Evolutionary conservation across 1,139 yeast species (phyloP), one percentile per base, ranked within the genome.

Genomic region (Geotrichum armillariae): DNA sequence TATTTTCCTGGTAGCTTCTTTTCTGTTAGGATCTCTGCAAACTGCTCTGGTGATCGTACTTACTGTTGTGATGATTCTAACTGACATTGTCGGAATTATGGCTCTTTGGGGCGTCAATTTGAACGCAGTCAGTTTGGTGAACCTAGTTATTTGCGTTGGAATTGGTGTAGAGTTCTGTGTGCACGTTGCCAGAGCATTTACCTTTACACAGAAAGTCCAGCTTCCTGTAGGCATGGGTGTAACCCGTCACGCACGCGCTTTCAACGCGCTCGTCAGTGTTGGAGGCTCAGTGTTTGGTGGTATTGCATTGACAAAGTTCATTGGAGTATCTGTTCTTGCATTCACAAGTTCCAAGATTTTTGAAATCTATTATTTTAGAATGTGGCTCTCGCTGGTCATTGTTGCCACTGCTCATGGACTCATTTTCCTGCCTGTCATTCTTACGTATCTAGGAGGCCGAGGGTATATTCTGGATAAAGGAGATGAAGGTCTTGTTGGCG

Each of bases 211-310:
- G 23, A 34, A 59, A 32, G 41, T 39, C 23, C 53, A 42, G 18
- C 29, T 40, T 23, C 35, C 50, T 7, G 9, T 32, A 18, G 23
- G 33, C 12, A 21, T 35, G 25, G 43, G 41, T n/a, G 23, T 33
- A 4, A 41, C 42, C 20, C 38, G 57, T 41, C 60, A 68, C 43
- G 61, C 70, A 12, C 71, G 83, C 41, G 78, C 87, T 0, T 76
- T 71, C 58, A 76, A 79, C 55, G 82, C 96, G 0, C 73, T 93
- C 53, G 73, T 75, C 0, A 80, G 80, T 4, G 88, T 90, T 11
- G 98, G 98, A 1, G 89, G 91, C 1, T 81, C 96, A 1, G 95
- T 91, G 0, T 74, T 93, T 53, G 85, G 89, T 17, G 99, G 99
- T 1, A 91, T 93, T 49, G 86, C 96, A 1, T 64, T 90, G 58